Percentiles rank a stretch among this genome's conserved stretches.
These are phyloP conservation scores for Paecilomyces dactylethromorphus DNA, from an alignment of 2,329 filamentous ascomycete species.

Conservation along the genomic window DNA sequence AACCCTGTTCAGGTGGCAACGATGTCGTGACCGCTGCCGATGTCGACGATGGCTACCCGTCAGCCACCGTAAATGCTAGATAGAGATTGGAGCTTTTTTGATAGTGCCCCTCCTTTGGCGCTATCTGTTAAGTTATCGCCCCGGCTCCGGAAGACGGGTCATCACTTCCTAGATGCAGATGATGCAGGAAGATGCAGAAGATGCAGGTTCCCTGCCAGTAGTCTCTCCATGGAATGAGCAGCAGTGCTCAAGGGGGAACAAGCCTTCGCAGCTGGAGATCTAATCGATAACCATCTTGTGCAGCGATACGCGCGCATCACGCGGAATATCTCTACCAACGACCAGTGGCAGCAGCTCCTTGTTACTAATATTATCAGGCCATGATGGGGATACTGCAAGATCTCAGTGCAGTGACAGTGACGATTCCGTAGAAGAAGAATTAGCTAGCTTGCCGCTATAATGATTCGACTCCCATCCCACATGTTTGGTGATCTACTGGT, in stretches of 20 bases:
- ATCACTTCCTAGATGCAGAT: not conserved
- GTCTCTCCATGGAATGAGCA: not conserved
- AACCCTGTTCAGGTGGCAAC: slow-evolving; percentile 1
- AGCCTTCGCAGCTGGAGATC: not conserved
- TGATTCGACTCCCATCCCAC: not conserved
- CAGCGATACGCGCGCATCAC: not conserved
- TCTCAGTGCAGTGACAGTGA: not conserved
- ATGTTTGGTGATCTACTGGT: not conserved
- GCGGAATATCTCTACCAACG: not conserved
- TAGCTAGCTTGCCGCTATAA: not conserved
- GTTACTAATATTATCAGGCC: not conserved
- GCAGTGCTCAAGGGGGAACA: not conserved
- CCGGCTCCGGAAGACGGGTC: not conserved
- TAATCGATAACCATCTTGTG: not conserved
- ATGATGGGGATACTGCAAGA: not conserved
- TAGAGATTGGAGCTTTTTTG: not conserved
- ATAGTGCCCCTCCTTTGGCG: not conserved
- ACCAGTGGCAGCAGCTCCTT: not conserved
- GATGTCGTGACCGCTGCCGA: slow-evolving; percentile 22
- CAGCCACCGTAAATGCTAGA: not conserved
- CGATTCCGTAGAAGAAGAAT: not conserved
- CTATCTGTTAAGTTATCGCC: not conserved
- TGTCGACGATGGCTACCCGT: slow-evolving; percentile 31
- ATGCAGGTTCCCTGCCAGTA: not conserved
- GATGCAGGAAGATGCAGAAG: not conserved